Evolutionary conservation across 2,329 filamentous ascomycete species (phyloP).

Genomic region (Pezicula neosporulosa): DNA sequence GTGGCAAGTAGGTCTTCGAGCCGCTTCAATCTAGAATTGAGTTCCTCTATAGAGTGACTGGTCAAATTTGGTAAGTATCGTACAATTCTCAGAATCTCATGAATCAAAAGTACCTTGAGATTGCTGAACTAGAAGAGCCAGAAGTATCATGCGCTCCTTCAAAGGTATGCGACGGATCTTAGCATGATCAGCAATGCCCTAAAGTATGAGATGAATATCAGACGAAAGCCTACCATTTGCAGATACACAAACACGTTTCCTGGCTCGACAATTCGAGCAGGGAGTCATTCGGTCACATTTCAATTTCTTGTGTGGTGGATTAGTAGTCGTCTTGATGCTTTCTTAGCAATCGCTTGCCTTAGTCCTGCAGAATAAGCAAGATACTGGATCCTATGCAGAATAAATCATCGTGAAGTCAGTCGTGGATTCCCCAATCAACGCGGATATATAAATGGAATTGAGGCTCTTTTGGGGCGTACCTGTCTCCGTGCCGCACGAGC

Average conservation of each 20-base stretch:
- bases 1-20: constrained; percentile 14
- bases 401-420: no score
- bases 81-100: background rate
- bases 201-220: constrained; percentile 1
- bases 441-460: no score
- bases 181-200: no score
- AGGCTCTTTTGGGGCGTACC: no score
- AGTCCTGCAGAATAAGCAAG: constrained; percentile 20
- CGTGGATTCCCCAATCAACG: no score
- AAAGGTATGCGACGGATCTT: no score
- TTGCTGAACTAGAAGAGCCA: no score
- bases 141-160: no score
- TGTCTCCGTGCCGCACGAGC: no score
- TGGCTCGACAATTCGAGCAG: constrained; percentile 22
- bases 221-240: constrained; percentile 1
- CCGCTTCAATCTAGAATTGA: constrained; percentile 11
- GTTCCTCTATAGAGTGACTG: constrained; percentile 13
- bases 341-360: constrained; percentile 16
- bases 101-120: no score
- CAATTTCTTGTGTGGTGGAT: no score
- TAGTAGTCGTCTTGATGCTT: background rate
- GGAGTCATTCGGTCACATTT: constrained; percentile 18
- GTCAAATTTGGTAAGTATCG: background rate
- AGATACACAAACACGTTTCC: constrained; percentile 5
- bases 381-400: constrained; percentile 18